Evolutionary conservation across 441 rosid genomes (phyloP), one percentile per base, ranked within the genome.

Genomic region (Arabidopsis lyrata): DNA sequence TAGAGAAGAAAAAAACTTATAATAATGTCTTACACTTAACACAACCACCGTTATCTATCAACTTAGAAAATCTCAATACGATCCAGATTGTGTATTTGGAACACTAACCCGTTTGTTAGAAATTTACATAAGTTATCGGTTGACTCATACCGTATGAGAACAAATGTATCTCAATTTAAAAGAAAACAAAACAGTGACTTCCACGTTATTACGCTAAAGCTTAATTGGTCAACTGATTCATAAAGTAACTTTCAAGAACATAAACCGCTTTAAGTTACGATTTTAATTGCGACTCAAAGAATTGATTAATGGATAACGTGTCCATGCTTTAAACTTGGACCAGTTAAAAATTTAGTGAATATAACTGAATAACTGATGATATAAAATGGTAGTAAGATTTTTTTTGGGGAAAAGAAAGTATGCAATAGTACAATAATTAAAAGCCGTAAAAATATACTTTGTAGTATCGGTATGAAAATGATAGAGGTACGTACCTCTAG

Each of bases 191-290:
- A 22, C 6, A 66, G 27, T 68, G 64, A 44, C 45, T 44, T 42
- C 55, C 64, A 68, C 64, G 56, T 18, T 56, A 36, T 5, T 10
- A 9, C 8, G 16, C 38, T 3, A 27, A 38, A 68, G 15, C 64
- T 31, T 56, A 42, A 31, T 18, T 41, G 36, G 76, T 63, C 63
- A 63, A 63, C 76, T 20, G 56, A 53, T 63, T 63, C 29, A 31
- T 9, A 41, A 42, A 52, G 45, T 72, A 63, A 20, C 60, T 38
- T 72, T 63, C 57, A 55, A 63, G 29, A 22, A 63, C 56, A 54
- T 54, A 36, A 54, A 72, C 63, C 56, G 14, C 44, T 41, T 72
- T 10, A 6, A 63, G 6, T 72, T 15, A 54, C 63, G 35, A 42
- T 52, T 53, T 36, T 15, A 12, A 29, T 60, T 49, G 34, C 50